Evolutionary conservation across 75 land plant genomes (phyloP).

Genomic region (Chamaecyparis obtusa): DNA sequence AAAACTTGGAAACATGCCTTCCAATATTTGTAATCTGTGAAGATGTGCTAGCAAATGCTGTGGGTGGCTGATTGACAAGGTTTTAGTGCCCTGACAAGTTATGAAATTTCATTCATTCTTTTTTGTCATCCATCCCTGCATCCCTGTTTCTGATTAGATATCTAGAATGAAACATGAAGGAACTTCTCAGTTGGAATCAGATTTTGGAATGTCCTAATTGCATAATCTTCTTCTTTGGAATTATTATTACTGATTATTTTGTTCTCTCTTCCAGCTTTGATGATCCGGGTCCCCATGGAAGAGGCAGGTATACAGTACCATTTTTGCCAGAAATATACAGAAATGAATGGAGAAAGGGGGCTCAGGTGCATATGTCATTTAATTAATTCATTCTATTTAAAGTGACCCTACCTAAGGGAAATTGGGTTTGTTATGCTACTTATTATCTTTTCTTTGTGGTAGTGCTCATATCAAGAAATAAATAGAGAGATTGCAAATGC

Average conservation of each 20-base stretch:
- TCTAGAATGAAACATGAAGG: not conserved
- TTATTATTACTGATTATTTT: not conserved
- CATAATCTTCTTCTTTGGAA: not conserved
- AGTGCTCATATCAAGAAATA: not conserved
- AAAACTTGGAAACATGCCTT: not conserved
- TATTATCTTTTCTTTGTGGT: not conserved
- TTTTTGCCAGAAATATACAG: constrained; percentile 82
- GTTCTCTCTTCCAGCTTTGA: constrained; percentile 66
- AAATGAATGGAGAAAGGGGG: constrained; percentile 83
- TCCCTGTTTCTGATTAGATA: not conserved
- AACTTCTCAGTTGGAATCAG: not conserved
- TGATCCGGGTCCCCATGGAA: constrained; percentile 99
- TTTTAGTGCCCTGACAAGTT: not conserved
- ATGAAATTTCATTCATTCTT: not conserved
- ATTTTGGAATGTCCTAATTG: not conserved
- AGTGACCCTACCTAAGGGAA: not conserved
- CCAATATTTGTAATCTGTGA: not conserved
- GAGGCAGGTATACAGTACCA: constrained; percentile 76
- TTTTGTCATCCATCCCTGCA: not conserved
- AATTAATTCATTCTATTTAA: not conserved
- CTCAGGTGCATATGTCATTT: constrained; percentile 56
- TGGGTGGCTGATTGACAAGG: not conserved
- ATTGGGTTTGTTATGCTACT: not conserved
- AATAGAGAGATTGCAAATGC: not conserved
- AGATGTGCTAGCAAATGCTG: not conserved